These are phyloP conservation scores for Fusarium devonianum DNA, from an alignment of 2,329 filamentous ascomycete genomes.

Conservation along the genomic window DNA sequence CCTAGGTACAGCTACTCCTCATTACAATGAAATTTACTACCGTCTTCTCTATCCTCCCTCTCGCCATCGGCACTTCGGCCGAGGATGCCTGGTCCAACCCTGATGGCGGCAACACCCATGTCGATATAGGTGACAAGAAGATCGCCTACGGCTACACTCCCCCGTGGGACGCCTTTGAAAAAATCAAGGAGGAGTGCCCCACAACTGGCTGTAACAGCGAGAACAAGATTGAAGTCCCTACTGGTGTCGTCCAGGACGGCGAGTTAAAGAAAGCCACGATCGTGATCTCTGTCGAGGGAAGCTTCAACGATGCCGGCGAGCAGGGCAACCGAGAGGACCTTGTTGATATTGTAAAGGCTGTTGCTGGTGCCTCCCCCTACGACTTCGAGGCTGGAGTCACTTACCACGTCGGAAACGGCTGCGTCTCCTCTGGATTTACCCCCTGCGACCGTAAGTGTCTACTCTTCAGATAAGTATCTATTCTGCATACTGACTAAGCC, in stretches of 20 bases:
- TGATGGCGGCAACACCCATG: slow-evolving; percentile 1
- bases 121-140: slow-evolving; percentile 3
- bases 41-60: background rate
- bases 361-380: slow-evolving; percentile 5
- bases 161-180: slow-evolving; percentile 4
- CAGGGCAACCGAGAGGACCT: slow-evolving; percentile 5
- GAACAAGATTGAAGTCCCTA: slow-evolving; percentile 3
- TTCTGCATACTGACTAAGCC: background rate
- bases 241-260: background rate
- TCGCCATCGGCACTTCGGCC: background rate
- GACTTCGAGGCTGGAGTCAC: slow-evolving; percentile 2
- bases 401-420: slow-evolving; percentile 1
- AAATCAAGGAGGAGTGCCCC: slow-evolving; percentile 1
- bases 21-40: background rate
- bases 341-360: slow-evolving; percentile 12
- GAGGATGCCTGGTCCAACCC: slow-evolving; percentile 1
- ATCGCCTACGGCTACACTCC: background rate
- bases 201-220: slow-evolving; percentile 1
- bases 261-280: background rate
- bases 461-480: background rate
- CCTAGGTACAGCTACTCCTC: background rate
- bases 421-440: background rate
- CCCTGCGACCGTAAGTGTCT: slow-evolving; percentile 1
- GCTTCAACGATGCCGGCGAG: slow-evolving; percentile 9
- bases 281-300: background rate